A percentile compares a stretch with the other conserved stretches of the same genome.
These are phyloP conservation scores for Trichoderma arundinaceum DNA, from an alignment of 2,329 filamentous ascomycete genomes.

Conservation along the genomic window DNA sequence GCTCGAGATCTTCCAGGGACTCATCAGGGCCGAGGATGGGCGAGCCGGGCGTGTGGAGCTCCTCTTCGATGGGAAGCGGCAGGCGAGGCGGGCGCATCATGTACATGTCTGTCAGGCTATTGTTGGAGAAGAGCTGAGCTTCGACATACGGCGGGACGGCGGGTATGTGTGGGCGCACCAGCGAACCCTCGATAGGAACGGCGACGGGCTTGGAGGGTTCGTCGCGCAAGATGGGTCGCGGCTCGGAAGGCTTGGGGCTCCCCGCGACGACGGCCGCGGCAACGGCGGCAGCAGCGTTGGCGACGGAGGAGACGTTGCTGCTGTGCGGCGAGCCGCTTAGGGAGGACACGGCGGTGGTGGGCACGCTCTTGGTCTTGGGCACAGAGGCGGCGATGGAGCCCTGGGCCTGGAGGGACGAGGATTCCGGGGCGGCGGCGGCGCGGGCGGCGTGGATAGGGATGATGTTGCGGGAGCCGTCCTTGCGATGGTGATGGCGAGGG, in stretches of 20 bases:
- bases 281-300: constrained; percentile 37
- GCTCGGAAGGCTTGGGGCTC: constrained; percentile 38
- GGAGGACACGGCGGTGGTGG: constrained; percentile 56
- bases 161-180: constrained; percentile 46
- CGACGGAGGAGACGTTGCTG: constrained; percentile 43
- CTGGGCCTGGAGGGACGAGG: constrained; percentile 65
- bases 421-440: constrained; percentile 65
- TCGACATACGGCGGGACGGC: constrained; percentile 47
- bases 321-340: constrained; percentile 55
- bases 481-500: constrained; percentile 44
- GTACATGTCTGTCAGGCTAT: constrained; percentile 68
- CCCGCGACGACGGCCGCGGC: constrained; percentile 31
- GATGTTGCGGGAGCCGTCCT: constrained; percentile 52
- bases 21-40: constrained; percentile 81
- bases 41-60: constrained; percentile 85
- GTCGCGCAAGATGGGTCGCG: constrained; percentile 38
- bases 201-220: constrained; percentile 63
- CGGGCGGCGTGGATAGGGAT: constrained; percentile 61
- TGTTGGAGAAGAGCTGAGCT: constrained; percentile 55
- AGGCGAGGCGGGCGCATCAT: constrained; percentile 79
- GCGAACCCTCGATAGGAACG: constrained; percentile 54
- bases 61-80: constrained; percentile 91
- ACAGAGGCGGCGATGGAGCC: constrained; percentile 58
- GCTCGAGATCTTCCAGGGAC: constrained; percentile 56
- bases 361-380: constrained; percentile 53